Evolutionary conservation across 371 early-diverging fungal genomes (phyloP).

Genomic region (Actinomortierella wolfii): DNA sequence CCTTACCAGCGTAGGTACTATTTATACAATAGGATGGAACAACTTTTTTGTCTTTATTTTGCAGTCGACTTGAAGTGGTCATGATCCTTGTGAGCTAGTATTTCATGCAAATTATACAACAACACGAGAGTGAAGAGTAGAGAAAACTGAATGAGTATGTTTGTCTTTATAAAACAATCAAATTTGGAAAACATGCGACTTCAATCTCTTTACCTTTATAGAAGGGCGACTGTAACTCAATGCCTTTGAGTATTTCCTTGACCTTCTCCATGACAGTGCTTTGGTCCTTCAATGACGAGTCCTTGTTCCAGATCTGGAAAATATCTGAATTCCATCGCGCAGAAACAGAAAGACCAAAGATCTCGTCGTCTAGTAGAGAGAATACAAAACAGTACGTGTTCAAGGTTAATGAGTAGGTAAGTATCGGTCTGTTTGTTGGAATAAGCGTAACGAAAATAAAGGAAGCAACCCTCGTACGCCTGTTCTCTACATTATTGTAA

Average conservation of each 20-base stretch:
- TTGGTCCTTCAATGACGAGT: constrained; percentile 47
- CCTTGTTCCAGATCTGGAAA: constrained; percentile 68
- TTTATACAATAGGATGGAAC: no score
- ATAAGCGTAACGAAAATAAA: background rate
- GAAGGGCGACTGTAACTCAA: constrained; percentile 61
- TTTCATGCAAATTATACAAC: no score
- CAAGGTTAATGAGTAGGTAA: constrained; percentile 2
- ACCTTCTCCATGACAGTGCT: constrained; percentile 51
- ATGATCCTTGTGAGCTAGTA: constrained; percentile 42
- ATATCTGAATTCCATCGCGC: constrained; percentile 64
- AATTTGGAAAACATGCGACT: background rate
- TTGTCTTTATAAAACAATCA: no score
- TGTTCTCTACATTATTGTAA: background rate
- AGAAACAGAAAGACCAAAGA: constrained; percentile 65
- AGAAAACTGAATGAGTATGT: background rate
- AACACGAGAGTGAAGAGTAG: no score
- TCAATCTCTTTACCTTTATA: constrained; percentile 58
- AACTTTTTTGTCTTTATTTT: no score
- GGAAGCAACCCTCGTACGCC: background rate
- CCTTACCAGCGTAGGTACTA: no score
- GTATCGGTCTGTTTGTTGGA: background rate
- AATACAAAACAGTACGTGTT: background rate
- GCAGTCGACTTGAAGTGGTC: constrained; percentile 27
- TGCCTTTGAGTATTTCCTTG: constrained; percentile 47
- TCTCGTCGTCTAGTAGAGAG: constrained; percentile 49